These are phyloP conservation scores for Coemansia sp. DNA, from an alignment of 192 early-diverging fungal genomes.

Conservation along the genomic window DNA sequence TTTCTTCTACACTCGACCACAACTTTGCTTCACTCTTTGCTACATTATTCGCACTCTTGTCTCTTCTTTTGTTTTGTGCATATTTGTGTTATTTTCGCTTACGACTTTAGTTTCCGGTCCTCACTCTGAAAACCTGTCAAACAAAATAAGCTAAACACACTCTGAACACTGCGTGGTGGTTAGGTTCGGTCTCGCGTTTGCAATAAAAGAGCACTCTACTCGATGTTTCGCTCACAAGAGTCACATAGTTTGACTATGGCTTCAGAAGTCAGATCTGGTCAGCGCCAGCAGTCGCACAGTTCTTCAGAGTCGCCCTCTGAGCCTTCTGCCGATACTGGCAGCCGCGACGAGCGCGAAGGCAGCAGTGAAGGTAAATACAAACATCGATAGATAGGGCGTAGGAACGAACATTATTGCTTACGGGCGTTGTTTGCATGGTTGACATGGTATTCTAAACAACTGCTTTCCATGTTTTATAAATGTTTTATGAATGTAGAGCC, in stretches of 20 bases:
- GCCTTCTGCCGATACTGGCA: constrained; percentile 10
- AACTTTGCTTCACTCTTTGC: not conserved
- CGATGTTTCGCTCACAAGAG: constrained; percentile 26
- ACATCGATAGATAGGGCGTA: not conserved
- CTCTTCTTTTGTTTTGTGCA: not conserved
- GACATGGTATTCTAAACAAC: constrained; percentile 4
- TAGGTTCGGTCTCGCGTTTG: not conserved
- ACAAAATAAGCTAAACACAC: no score
- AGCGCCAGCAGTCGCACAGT: constrained; percentile 8
- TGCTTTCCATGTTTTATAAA: not conserved
- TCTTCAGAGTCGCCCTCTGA: constrained; percentile 1
- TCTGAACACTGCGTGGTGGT: not conserved
- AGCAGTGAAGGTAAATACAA: constrained; percentile 39
- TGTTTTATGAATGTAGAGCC: not conserved
- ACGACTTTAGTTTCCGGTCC: not conserved
- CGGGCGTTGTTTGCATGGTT: not conserved
- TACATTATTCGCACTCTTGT: not conserved
- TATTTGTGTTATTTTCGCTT: not conserved
- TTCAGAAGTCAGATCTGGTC: constrained; percentile 12
- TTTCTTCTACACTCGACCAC: not conserved
- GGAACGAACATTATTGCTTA: not conserved
- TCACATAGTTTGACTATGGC: constrained; percentile 10
- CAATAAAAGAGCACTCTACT: not conserved
- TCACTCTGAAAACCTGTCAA: no score
- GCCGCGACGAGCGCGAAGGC: constrained; percentile 13